These are phyloP conservation scores for Nitzschia putrida DNA, from an alignment of 108 stramenopile species.

Conservation along the genomic window DNA sequence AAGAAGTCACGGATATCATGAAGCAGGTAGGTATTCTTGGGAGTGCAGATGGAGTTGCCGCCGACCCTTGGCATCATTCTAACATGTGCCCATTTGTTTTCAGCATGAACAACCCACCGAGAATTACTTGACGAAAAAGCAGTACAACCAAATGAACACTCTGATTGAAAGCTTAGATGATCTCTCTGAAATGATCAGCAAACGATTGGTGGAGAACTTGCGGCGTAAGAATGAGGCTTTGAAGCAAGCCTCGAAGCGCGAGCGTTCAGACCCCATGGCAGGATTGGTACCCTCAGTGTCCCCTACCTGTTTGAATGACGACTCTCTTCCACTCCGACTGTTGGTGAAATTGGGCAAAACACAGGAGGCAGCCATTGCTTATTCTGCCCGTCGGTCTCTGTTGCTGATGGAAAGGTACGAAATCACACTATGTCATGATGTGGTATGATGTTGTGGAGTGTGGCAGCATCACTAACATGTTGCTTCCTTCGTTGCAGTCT, in stretches of 20 bases:
- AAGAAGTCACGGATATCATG: slow-evolving; percentile 65
- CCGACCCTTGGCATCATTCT: slow-evolving; percentile 7
- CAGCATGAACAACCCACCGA: slow-evolving; percentile 48
- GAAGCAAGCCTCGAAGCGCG: slow-evolving; percentile 75
- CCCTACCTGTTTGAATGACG: slow-evolving; percentile 77
- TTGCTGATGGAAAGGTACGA: slow-evolving; percentile 73
- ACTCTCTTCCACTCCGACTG: slow-evolving; percentile 66
- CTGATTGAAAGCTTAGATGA: slow-evolving; percentile 51
- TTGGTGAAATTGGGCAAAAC: slow-evolving; percentile 75
- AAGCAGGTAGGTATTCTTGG: slow-evolving; percentile 35
- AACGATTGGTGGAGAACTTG: slow-evolving; percentile 73
- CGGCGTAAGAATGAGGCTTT: slow-evolving; percentile 84
- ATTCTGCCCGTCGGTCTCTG: slow-evolving; percentile 73
- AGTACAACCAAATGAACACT: slow-evolving; percentile 48
- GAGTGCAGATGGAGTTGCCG: too few species aligned
- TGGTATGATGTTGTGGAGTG: background rate
- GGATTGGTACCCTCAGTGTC: slow-evolving; percentile 67
- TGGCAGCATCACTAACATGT: background rate
- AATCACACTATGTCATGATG: background rate
- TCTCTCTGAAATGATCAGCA: slow-evolving; percentile 61
- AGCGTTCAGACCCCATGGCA: slow-evolving; percentile 70
- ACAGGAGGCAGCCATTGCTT: slow-evolving; percentile 81
- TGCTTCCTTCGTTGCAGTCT: slow-evolving; percentile 37
- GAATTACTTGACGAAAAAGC: slow-evolving; percentile 61
- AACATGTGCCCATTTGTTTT: background rate